Percentiles rank a stretch among this genome's conserved stretches.
These are phyloP conservation scores for Blastobotrys capitulatus DNA, from an alignment of 1,139 yeast genomes.

Conservation along the genomic window DNA sequence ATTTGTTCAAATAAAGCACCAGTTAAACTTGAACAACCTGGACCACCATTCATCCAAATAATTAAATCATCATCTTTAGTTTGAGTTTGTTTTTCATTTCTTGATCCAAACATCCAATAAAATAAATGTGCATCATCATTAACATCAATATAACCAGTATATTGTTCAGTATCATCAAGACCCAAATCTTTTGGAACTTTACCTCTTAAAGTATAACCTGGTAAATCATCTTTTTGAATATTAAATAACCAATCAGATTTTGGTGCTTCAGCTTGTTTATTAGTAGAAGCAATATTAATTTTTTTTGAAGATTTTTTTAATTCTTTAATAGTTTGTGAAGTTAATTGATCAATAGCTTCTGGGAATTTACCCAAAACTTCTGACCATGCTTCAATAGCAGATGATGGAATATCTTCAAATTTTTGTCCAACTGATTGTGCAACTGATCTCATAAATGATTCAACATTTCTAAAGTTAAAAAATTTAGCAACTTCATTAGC, in stretches of 20 bases:
- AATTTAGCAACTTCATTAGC: constrained; percentile 11
- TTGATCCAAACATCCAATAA: constrained; percentile 70
- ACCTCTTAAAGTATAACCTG: constrained; percentile 30
- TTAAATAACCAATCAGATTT: constrained; percentile 24
- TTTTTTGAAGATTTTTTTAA: constrained; percentile 24
- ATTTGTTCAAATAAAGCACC: constrained; percentile 52
- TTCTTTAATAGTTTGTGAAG: constrained; percentile 7
- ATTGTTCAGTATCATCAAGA: constrained; percentile 43
- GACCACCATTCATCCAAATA: constrained; percentile 72
- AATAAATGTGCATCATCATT: constrained; percentile 80
- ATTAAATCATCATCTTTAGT: constrained; percentile 49
- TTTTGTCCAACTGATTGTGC: constrained; percentile 26
- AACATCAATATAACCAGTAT: constrained; percentile 62
- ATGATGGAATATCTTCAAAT: constrained; percentile 24
- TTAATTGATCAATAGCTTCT: constrained; percentile 10
- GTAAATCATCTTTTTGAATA: constrained; percentile 29
- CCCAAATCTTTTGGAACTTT: constrained; percentile 19
- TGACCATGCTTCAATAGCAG: constrained; percentile 28
- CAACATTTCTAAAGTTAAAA: constrained; percentile 8
- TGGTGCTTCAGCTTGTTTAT: too few species aligned
- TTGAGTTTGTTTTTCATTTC: constrained; percentile 69
- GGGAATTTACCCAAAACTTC: constrained; percentile 21
- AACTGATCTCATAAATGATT: constrained; percentile 14
- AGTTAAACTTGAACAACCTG: constrained; percentile 67
- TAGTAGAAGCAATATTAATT: constrained; percentile 27